Evolutionary conservation across 164 flowering plant genomes (phyloP).

Genomic region (Paratinospora sagittata): DNA sequence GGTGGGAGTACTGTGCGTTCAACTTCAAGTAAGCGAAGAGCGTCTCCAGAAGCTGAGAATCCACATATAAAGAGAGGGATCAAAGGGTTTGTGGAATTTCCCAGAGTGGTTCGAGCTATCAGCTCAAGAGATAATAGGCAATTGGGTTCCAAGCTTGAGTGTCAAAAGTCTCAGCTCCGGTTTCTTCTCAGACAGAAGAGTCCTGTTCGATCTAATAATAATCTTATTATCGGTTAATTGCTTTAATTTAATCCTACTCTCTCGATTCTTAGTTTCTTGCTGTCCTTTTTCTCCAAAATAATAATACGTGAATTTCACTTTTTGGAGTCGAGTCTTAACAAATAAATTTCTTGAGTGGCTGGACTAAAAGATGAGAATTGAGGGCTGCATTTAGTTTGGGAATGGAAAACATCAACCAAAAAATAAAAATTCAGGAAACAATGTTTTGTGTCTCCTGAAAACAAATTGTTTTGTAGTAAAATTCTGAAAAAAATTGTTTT

Average conservation of each 20-base stretch:
- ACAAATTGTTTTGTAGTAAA: too few species aligned
- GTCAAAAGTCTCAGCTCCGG: conserved; percentile 68
- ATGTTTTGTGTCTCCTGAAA: too few species aligned
- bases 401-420: too few species aligned
- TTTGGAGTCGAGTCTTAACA: too few species aligned
- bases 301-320: too few species aligned
- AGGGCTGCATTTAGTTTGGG: too few species aligned
- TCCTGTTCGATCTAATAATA: conserved; percentile 32
- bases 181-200: conserved; percentile 56
- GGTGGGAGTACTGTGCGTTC: conserved; percentile 10
- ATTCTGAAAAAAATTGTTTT: too few species aligned
- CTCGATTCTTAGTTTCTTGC: not conserved
- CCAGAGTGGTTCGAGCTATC: conserved; percentile 52
- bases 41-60: conserved; percentile 46
- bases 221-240: conserved; percentile 34
- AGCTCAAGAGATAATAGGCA: conserved; percentile 48
- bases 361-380: too few species aligned
- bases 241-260: not conserved
- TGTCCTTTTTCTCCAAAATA: too few species aligned
- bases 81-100: conserved; percentile 83
- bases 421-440: too few species aligned
- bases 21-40: conserved; percentile 19
- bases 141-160: conserved; percentile 60
- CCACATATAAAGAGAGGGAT: conserved; percentile 76
- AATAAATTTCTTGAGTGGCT: too few species aligned